Evolutionary conservation across 2,329 filamentous ascomycete genomes (phyloP), one percentile per base, ranked within the genome.

Genomic region (Zymoseptoria ardabiliae): DNA sequence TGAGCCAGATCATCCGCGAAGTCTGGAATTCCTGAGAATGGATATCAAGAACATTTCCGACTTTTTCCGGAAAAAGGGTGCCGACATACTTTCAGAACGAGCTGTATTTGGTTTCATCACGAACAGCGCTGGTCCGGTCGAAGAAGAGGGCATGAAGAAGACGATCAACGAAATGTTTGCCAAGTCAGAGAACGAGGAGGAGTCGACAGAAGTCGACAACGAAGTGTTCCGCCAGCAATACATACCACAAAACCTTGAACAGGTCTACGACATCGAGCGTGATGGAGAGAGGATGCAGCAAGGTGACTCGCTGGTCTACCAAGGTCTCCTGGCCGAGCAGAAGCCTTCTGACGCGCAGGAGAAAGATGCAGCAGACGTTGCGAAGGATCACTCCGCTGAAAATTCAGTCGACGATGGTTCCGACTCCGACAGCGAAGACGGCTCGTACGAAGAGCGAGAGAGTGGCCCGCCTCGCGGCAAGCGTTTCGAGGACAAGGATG

Each of bases 41-140:
- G 94, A 99, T 72, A 91, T 99, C 75, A 97, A 97, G 81, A 99
- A 99, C 71, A 85, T 96, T 1, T 88, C 86, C 21, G 91, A 96
- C 73, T 99, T 96, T 76, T 99, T 97, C 83, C 81, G 86, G 28
- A 83, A 89, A 20, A 88, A 96, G 73, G 88, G 88, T 49, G 91
- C 97, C 1, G 86, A 95, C 62, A 88, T 85, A 0, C 80, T 99
- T 2, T 77, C 86, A 1, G 93, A 97, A 73, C 85, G 88, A 30
- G 78, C 82, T n/a, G 80, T 91, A 10, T 99, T 95, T 76, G 83
- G 87, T 66, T 97, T 96, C 74, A 85, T 97, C 70, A 90, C 86
- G 0, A 76, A 80, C 0, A 71, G 81, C 0, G 78, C 85, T 9
- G 87, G 85, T 0, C 78, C 81, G 7, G 78, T 83, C 0, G 83